Evolutionary conservation across 129 eudicot species (phyloP).

Genomic region (Chrysanthemum seticuspe): DNA sequence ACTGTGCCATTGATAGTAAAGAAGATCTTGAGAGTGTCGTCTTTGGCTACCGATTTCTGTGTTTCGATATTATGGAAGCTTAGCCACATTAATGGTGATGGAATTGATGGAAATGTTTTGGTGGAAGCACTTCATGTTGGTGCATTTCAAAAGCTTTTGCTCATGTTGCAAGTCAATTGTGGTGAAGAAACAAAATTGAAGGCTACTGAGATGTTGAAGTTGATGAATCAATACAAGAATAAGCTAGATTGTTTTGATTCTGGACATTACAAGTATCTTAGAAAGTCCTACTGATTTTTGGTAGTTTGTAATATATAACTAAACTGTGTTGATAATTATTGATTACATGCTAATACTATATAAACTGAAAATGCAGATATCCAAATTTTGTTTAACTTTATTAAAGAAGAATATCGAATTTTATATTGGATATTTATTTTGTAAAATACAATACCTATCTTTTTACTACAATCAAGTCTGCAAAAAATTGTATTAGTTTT

Average conservation of each 20-base stretch:
- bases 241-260: constrained; percentile 76
- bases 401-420: not conserved
- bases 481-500: too few species aligned
- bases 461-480: too few species aligned
- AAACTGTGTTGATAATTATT: constrained; percentile 21
- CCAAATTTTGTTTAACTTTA: constrained; percentile 11
- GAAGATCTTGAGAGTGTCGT: constrained; percentile 72
- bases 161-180: constrained; percentile 80
- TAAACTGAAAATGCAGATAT: constrained; percentile 4
- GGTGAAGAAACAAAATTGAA: constrained; percentile 65
- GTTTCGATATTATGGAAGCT: constrained; percentile 66
- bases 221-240: constrained; percentile 65
- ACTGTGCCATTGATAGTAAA: constrained; percentile 61
- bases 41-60: constrained; percentile 58
- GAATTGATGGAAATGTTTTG: constrained; percentile 29
- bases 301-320: constrained; percentile 16
- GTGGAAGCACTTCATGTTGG: constrained; percentile 75
- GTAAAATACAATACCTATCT: too few species aligned
- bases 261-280: constrained; percentile 63
- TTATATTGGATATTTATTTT: too few species aligned
- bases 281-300: constrained; percentile 43
- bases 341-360: not conserved
- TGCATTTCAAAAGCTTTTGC: constrained; percentile 79
- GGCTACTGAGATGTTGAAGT: constrained; percentile 76
- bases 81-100: constrained; percentile 35